A percentile compares a stretch with the other conserved stretches of the same genome.
phyloP scores from a whole-genome alignment of 306 rosid genomes.

The Canavalia gladiata region DNA sequence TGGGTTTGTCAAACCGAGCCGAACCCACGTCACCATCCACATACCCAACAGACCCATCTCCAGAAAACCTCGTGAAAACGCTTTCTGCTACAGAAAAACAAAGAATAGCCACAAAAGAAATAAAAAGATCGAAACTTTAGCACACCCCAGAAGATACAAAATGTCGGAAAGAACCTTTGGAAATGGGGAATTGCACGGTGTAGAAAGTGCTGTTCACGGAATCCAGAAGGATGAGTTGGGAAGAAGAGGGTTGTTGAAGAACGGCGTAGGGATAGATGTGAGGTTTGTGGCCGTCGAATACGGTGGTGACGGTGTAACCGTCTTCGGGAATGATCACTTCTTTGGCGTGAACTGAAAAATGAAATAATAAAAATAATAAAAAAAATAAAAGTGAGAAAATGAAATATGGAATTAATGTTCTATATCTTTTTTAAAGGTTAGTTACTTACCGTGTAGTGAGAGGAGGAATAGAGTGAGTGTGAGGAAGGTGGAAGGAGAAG shows the following conservation, averaged over 20 bases:
- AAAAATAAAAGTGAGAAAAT: neutral
- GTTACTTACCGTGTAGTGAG: slow-evolving; percentile 50
- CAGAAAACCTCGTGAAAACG: slow-evolving; percentile 57
- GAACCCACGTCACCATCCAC: slow-evolving; percentile 64
- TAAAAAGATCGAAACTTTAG: slow-evolving; percentile 6
- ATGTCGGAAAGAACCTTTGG: slow-evolving; percentile 56
- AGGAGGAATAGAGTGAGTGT: slow-evolving; percentile 46
- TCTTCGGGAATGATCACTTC: slow-evolving; percentile 57
- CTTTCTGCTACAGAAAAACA: slow-evolving; percentile 53
- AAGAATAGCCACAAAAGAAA: neutral
- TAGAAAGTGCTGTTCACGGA: slow-evolving; percentile 58
- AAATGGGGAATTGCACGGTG: slow-evolving; percentile 56
- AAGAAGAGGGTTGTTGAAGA: slow-evolving; percentile 57
- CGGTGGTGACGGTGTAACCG: slow-evolving; percentile 70
- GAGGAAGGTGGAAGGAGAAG: slow-evolving; percentile 36
- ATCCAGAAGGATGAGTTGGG: slow-evolving; percentile 75
- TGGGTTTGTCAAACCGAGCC: slow-evolving; percentile 61
- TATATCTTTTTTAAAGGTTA: no score
- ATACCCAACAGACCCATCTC: slow-evolving; percentile 57
- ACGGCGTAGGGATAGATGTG: slow-evolving; percentile 52
- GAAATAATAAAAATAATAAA: neutral
- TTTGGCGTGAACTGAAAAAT: slow-evolving; percentile 53
- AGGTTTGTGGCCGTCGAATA: slow-evolving; percentile 74
- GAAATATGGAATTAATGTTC: neutral
- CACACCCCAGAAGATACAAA: neutral